phyloP scores from a whole-genome alignment of 78 protist genomes.

The Blattamonas nauphoetae region DNA sequence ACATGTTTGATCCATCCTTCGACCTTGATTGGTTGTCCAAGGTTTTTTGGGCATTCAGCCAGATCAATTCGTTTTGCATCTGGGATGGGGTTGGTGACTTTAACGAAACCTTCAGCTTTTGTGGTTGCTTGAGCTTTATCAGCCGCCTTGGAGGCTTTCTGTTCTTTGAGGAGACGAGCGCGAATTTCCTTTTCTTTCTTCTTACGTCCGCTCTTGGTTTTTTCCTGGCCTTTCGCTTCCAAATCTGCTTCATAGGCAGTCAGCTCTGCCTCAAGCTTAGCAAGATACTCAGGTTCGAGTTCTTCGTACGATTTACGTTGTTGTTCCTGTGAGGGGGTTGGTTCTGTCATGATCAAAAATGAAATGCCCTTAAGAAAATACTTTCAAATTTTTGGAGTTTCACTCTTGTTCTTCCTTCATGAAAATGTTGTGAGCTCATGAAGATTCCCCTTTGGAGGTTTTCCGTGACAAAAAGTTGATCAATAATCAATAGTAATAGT shows the following conservation, averaged over 20 bases:
- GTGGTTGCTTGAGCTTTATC: not conserved
- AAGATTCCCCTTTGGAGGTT: too few relatives aligned
- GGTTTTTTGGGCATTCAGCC: not conserved
- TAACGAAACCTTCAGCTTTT: not conserved
- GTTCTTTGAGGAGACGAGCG: not conserved
- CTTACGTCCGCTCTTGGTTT: not conserved
- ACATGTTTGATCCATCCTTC: slow-evolving; percentile 25
- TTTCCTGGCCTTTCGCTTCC: not conserved
- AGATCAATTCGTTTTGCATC: not conserved
- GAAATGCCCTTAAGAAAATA: too few relatives aligned
- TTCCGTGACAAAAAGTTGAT: too few relatives aligned
- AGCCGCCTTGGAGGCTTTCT: not conserved
- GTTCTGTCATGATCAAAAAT: too few relatives aligned
- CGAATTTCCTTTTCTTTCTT: not conserved
- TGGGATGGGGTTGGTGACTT: not conserved
- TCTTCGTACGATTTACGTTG: not conserved
- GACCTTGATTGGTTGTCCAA: slow-evolving; percentile 17
- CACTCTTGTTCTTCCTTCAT: too few relatives aligned
- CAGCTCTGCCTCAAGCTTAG: not conserved
- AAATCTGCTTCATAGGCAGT: not conserved
- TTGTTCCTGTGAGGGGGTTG: too few relatives aligned
- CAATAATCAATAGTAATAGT: too few relatives aligned
- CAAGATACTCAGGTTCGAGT: not conserved
- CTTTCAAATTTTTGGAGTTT: too few relatives aligned
- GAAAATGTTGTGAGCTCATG: too few relatives aligned